Evolutionary conservation across 176 grass and related monocot genomes (phyloP), one percentile per base, ranked within the genome.

Genomic region (Cenchrus americanus): DNA sequence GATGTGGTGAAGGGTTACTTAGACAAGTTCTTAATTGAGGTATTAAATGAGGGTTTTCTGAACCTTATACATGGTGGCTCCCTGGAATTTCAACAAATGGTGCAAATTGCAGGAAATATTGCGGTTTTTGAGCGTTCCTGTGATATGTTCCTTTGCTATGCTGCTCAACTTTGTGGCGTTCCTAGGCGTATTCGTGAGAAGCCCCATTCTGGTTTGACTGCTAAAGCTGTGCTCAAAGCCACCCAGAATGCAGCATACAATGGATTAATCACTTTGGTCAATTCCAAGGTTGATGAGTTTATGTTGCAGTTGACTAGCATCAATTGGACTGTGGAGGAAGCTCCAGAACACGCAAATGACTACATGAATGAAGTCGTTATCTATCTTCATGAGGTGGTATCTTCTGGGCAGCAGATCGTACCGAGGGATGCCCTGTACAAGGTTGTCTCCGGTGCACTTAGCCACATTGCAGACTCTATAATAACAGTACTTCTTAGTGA

Each of bases 101-200:
- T 94, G 90, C 95, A 97, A 82, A 88, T 97, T 40, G 92, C 90
- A 60, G 88, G 88, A 60, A 97, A 97, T 78, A 92, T 97, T 78
- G 48, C 63, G 72, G 69, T 91, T 81, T 83, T 94, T 71, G 95
- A 93, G 85, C 83, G 49, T 52, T 89, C 95, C 18, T 94, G 95
- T 89, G 95, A 97, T 86, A 82, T 83, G 73, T 97, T 97, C 86
- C 88, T 97, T 58, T 76, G 32, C 53, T 92, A 97, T 82, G 81
- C 95, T 51, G 90, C 90, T 51, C 69, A 91, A 73, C 88, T 92
- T 89, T 93, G 90, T 53, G 86, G 86, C 66, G 55, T 89, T 57
- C 88, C 92, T 71, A 90, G 82, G 73, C 84, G 82, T 60, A 73
- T 97, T 71, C 84, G 94, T 82, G 92, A 92, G 60, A 94, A 83